Percentiles rank a stretch among this genome's conserved stretches.
Evolutionary conservation across 139 green algal genomes (phyloP).

Genomic region (Parachlorella kessleri): DNA sequence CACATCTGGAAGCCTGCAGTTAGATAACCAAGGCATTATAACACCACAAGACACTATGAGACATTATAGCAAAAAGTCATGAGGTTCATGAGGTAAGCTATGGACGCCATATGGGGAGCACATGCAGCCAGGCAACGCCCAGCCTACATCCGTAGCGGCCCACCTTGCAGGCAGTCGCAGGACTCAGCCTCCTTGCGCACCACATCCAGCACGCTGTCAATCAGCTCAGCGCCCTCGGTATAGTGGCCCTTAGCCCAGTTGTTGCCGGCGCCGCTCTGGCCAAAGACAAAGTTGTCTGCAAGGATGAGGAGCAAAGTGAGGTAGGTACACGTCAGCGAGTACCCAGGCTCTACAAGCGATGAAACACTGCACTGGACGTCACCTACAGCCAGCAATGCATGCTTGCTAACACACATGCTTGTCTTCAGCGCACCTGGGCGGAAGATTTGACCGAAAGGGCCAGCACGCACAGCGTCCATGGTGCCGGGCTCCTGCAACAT

Average conservation of each 20-base stretch:
- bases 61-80: no score
- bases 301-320: neutral
- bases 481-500: conserved; percentile 85
- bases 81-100: no score
- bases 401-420: no score
- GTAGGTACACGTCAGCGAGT: no score
- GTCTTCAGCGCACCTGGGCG: conserved; percentile 44
- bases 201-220: conserved; percentile 98
- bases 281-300: conserved; percentile 97
- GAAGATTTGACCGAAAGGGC: conserved; percentile 88
- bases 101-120: no score
- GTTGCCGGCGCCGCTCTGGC: conserved; percentile 96
- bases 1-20: conserved; percentile 91
- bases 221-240: conserved; percentile 97
- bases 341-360: no score
- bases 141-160: conserved; percentile 18
- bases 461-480: conserved; percentile 91
- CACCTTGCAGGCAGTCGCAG: conserved; percentile 98
- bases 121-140: neutral
- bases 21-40: neutral
- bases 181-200: conserved; percentile 98
- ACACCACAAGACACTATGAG: no score
- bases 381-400: no score
- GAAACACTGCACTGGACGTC: no score
- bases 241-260: conserved; percentile 99